These are phyloP conservation scores for Rachicladosporium sp. DNA, from an alignment of 2,329 filamentous ascomycete species.

Conservation along the genomic window DNA sequence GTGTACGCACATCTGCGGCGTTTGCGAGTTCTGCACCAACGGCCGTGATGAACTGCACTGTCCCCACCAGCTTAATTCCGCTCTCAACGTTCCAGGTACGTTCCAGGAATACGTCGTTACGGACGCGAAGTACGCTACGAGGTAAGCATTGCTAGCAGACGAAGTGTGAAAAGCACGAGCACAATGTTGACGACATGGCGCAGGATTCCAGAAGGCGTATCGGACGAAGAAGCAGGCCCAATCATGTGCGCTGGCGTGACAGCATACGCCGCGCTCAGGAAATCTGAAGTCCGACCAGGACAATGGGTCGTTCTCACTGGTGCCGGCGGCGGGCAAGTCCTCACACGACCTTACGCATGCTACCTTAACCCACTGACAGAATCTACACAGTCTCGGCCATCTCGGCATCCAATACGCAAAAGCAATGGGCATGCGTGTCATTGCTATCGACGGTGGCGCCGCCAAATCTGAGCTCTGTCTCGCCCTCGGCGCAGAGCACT, in stretches of 20 bases:
- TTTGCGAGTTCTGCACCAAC: conserved; percentile 37
- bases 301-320: conserved; percentile 45
- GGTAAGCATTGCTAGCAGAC: no score
- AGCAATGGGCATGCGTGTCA: conserved; percentile 45
- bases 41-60: conserved; percentile 43
- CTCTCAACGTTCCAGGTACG: conserved; percentile 33
- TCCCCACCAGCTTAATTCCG: conserved; percentile 32
- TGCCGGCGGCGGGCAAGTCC: conserved; percentile 45
- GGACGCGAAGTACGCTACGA: conserved; percentile 40
- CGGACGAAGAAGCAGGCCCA: conserved; percentile 44
- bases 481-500: conserved; percentile 42
- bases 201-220: conserved; percentile 43
- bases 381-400: conserved; percentile 26
- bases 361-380: conserved; percentile 19
- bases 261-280: conserved; percentile 44
- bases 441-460: conserved; percentile 42
- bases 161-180: no score
- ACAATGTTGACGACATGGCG: conserved; percentile 6
- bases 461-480: conserved; percentile 35
- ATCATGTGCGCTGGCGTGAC: conserved; percentile 49
- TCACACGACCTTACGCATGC: conserved; percentile 33
- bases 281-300: conserved; percentile 37
- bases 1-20: conserved; percentile 38
- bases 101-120: conserved; percentile 49
- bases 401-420: conserved; percentile 4